Conservation (phyloP, 2,329 filamentous ascomycete species). For the Ophiostoma pallidulum region DNA sequence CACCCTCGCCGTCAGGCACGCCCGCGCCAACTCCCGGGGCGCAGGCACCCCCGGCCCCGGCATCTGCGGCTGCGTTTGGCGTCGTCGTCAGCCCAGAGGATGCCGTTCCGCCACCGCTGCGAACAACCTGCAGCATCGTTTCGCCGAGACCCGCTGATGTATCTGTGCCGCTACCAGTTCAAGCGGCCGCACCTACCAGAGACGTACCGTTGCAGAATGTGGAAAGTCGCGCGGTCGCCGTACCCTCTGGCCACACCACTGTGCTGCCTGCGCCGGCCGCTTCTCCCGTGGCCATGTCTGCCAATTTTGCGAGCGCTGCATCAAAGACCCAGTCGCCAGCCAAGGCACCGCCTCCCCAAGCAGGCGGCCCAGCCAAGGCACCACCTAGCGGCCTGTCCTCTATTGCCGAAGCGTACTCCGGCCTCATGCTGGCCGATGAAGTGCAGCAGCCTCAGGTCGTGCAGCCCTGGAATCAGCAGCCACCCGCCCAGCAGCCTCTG, state of each 20-base stretch:
- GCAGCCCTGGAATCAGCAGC: too few species aligned
- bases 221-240: too few species aligned
- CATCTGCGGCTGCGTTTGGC: too few species aligned
- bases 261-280: background rate
- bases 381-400: background rate
- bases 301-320: background rate
- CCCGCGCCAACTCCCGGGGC: background rate
- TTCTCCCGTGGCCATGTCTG: background rate
- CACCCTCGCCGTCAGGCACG: background rate
- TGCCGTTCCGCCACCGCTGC: background rate
- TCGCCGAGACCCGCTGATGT: too few species aligned
- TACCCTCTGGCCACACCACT: too few species aligned
- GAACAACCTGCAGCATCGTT: too few species aligned
- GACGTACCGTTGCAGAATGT: too few species aligned
- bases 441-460: background rate
- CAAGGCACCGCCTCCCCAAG: background rate
- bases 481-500: background rate
- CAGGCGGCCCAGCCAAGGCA: background rate
- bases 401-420: constrained; percentile 21
- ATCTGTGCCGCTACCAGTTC: too few species aligned
- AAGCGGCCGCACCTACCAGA: too few species aligned
- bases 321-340: background rate
- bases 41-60: too few species aligned
- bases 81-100: background rate
- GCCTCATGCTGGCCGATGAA: constrained; percentile 22